phyloP scores from a whole-genome alignment of 2,329 filamentous ascomycete species.

The Beauveria bassiana region DNA sequence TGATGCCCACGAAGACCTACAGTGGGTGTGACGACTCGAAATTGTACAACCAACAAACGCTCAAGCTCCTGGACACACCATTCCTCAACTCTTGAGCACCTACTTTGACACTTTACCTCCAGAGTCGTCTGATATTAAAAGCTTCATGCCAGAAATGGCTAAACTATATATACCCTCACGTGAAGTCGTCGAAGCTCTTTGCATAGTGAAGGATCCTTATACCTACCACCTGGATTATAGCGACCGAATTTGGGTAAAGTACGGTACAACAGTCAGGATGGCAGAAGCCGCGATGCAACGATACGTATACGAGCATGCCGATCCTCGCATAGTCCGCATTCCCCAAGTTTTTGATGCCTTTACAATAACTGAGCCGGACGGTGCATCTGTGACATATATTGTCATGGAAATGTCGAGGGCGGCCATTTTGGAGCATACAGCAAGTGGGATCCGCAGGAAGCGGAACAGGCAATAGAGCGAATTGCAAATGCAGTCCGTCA shows the following conservation, averaged over 20 bases:
- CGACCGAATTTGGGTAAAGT: constrained; percentile 6
- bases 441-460: not conserved
- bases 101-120: not conserved
- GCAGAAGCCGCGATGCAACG: constrained; percentile 8
- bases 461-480: not conserved
- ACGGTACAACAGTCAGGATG: not conserved
- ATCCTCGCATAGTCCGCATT: constrained; percentile 10
- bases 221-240: not conserved
- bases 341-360: constrained; percentile 5
- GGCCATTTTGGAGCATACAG: not conserved
- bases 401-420: constrained; percentile 10
- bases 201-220: not conserved
- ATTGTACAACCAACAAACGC: not conserved
- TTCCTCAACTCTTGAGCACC: not conserved
- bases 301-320: constrained; percentile 6
- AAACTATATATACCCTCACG: not conserved
- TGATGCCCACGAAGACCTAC: not conserved
- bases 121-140: not conserved
- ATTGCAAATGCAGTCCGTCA: not conserved
- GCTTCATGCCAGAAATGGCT: not conserved
- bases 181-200: not conserved
- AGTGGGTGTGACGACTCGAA: not conserved
- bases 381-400: not conserved
- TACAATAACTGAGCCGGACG: not conserved
- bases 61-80: not conserved